Evolutionary conservation across 2,329 filamentous ascomycete genomes (phyloP), one percentile per base, ranked within the genome.

Genomic region (Diaporthe destruens): DNA sequence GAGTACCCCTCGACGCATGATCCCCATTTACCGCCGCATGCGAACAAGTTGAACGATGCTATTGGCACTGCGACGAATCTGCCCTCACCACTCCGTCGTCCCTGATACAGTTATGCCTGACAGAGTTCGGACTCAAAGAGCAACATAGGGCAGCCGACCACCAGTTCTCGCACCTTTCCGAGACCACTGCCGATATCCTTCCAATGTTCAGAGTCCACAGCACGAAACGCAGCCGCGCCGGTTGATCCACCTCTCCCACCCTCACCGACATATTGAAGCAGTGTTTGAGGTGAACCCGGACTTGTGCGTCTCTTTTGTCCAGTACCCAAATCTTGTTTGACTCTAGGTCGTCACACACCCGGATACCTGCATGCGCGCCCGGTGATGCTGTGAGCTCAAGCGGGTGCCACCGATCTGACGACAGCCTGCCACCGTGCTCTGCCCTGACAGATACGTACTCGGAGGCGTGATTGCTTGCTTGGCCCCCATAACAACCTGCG

Each of bases 261-360:
- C 44, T 54, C 68, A 70, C 68, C 44, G 47, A 70, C 55, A 32
- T 7, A 23, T 7, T 20, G 16, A 12, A 6, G 29, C n/a, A 3
- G 14, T 20, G 18, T 20, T 8, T 8, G n/a, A 42, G 39, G 12
- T 42, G 14, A 6, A 36, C 47, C n/a, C 14, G 4, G 0, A 2
- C 59, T 34, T 18, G 11, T 9, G 29, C 14, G 25, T 36, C 25
- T 9, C 32, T 2, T 2, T 12, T 32, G 20, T 29, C 7, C 6
- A 25, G n/a, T 36, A 32, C n/a, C 8, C 47, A 51, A 51, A 53
- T 39, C 61, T 66, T 66, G 47, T 39, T 39, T 20, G 47, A 53
- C 47, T 53, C 14, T 1, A 20, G 44, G 44, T 66, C n/a, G 47
- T 53, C 32, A 66, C 47, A 25, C 59, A 16, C 44, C 9, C 47